Percentiles rank a stretch among this genome's conserved stretches.
phyloP scores from a whole-genome alignment of 257 asterid genomes.

The Solanum sparsipilum region DNA sequence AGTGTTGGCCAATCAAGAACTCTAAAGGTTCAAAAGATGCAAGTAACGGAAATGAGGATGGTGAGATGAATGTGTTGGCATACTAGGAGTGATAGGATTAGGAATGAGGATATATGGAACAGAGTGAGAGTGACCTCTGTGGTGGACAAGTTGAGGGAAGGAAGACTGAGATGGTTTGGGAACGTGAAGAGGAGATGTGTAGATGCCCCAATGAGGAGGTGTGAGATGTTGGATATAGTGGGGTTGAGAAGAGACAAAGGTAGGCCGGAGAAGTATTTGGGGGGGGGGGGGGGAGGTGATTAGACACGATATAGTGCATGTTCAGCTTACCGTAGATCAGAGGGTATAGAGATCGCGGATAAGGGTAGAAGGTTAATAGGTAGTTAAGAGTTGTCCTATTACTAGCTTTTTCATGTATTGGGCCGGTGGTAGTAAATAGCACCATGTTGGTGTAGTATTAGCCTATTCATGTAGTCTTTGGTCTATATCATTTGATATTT shows the following conservation, averaged over 20 bases:
- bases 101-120: not conserved
- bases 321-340: too few species aligned
- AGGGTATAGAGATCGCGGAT: not conserved
- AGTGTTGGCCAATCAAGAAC: not conserved
- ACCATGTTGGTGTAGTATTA: not conserved
- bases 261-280: not conserved
- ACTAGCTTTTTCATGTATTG: not conserved
- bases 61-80: not conserved
- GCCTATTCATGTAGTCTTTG: not conserved
- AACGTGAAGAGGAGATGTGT: not conserved
- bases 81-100: not conserved
- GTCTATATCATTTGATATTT: too few species aligned
- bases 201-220: not conserved
- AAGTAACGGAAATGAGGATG: not conserved
- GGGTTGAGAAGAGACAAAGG: not conserved
- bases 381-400: not conserved
- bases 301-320: not conserved
- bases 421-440: not conserved
- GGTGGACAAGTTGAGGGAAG: not conserved
- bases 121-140: not conserved
- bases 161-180: not conserved
- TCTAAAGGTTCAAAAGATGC: not conserved
- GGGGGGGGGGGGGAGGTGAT: not conserved
- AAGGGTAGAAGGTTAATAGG: rapidly evolving
- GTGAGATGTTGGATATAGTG: not conserved